Percentiles rank a stretch among this genome's conserved stretches.
phyloP scores from a whole-genome alignment of 2,329 filamentous ascomycete species.

The Colletotrichum spinosum region DNA sequence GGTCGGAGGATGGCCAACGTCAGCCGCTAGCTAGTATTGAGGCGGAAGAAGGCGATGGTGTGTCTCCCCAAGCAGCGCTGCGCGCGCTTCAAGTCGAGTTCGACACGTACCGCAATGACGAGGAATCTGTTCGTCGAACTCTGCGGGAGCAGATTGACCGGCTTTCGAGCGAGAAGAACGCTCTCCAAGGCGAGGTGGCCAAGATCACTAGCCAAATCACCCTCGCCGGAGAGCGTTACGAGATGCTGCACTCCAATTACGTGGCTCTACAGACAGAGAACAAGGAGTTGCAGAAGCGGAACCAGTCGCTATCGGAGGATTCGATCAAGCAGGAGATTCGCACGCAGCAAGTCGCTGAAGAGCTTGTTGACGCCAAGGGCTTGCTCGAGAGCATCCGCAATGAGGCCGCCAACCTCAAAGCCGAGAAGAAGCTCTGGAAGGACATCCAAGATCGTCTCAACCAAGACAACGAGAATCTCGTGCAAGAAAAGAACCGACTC shows the following conservation, averaged over 20 bases:
- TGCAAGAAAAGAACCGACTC: constrained; percentile 86
- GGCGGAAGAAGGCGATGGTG: constrained; percentile 62
- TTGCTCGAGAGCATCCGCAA: constrained; percentile 88
- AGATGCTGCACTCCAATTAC: constrained; percentile 91
- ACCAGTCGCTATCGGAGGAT: constrained; percentile 80
- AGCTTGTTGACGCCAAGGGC: constrained; percentile 87
- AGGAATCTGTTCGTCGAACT: constrained; percentile 82
- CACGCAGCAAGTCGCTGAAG: constrained; percentile 92
- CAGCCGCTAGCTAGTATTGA: constrained; percentile 70
- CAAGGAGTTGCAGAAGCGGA: constrained; percentile 85
- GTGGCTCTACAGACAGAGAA: constrained; percentile 87
- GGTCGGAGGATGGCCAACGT: constrained; percentile 70
- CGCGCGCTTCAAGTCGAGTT: constrained; percentile 92
- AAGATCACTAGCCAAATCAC: constrained; percentile 84
- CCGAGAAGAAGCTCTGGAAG: constrained; percentile 95
- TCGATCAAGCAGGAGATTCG: constrained; percentile 90
- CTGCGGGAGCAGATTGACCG: constrained; percentile 87
- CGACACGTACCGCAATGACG: constrained; percentile 89
- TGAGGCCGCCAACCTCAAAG: constrained; percentile 92
- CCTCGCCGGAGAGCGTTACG: constrained; percentile 84
- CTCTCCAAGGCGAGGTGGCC: constrained; percentile 84
- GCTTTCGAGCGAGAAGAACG: constrained; percentile 83
- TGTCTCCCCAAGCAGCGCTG: constrained; percentile 74
- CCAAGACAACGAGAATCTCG: constrained; percentile 86
- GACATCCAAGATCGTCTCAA: constrained; percentile 89